phyloP scores from a whole-genome alignment of 2,329 filamentous ascomycete species.

The Fusarium udum region DNA sequence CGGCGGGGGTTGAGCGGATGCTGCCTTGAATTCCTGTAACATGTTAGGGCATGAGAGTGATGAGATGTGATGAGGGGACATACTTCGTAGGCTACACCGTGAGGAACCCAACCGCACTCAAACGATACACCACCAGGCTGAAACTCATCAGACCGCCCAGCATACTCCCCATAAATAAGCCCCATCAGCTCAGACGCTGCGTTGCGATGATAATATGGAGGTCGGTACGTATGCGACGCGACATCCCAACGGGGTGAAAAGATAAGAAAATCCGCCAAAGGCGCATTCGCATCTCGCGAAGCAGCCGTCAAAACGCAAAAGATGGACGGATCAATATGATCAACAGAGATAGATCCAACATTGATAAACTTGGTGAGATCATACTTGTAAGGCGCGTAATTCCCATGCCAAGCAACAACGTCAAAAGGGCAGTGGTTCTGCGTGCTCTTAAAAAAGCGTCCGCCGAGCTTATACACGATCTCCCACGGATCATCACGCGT shows the following conservation, averaged over 20 bases:
- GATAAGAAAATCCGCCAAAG: conserved; percentile 71
- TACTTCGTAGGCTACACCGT: conserved; percentile 35
- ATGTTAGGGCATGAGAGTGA: not conserved
- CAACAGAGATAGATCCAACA: conserved; percentile 54
- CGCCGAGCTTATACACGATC: conserved; percentile 69
- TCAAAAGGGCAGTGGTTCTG: conserved; percentile 76
- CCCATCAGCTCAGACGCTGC: conserved; percentile 67
- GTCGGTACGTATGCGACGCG: conserved; percentile 68
- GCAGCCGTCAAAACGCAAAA: conserved; percentile 72
- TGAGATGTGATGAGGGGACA: rapidly evolving
- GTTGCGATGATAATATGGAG: conserved; percentile 73
- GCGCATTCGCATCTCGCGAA: conserved; percentile 61
- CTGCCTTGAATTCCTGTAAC: conserved; percentile 33
- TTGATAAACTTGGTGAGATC: conserved; percentile 66
- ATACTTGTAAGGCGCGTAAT: conserved; percentile 69
- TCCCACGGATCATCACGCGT: conserved; percentile 62
- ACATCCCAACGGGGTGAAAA: conserved; percentile 75
- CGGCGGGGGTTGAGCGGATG: conserved; percentile 28
- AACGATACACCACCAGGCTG: conserved; percentile 32
- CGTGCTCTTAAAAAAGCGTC: conserved; percentile 66
- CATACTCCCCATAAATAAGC: conserved; percentile 53
- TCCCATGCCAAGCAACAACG: conserved; percentile 78
- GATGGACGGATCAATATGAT: conserved; percentile 74
- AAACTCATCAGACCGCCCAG: conserved; percentile 35
- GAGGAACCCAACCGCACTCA: conserved; percentile 31